Evolutionary conservation across 2,329 filamentous ascomycete genomes (phyloP), one percentile per base, ranked within the genome.

Genomic region (Lachnellula occidentalis): DNA sequence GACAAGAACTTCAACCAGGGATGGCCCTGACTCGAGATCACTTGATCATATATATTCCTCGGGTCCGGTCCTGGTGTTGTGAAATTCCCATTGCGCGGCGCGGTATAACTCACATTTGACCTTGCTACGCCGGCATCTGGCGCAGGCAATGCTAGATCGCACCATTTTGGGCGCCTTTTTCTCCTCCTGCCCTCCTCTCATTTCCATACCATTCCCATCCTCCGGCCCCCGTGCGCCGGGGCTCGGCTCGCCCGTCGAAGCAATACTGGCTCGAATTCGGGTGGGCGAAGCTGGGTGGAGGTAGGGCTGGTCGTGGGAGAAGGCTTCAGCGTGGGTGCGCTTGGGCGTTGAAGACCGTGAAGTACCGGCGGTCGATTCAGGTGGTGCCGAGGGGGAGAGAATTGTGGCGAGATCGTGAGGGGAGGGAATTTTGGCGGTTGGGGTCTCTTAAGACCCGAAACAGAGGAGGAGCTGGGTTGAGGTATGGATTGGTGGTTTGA

Each of bases 91-190:
- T 11, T 31, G 27, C 27, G n/a, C 36, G 34, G 36, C 24, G 34
- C 36, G 12, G 45, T 54, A 15, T 34, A 42, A 65, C 64, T 90
- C 83, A 73, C 90, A 95, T 72, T 92, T 92, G 68, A 92, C 89
- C 73, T 94, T 95, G 68, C 87, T 90, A 64, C 83, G 82, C 55
- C 89, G 80, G 68, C 89, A 92, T 59, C 83, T 79, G 58, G 82
- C 76, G 71, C 89, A 94, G 47, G 89, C 88, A 67, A 92, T 90
- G 66, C 86, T 89, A 46, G 88, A 90, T 62, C 89, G 81, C 81
- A 90, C 87, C 34, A 76, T 76, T 66, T 72, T 72, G 45, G 68
- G 62, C 47, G 71, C 70, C 58, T 73, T 76, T 64, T 73, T 74
- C 61, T 74, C 71, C 61, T 73, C 70, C 54, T 63, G 62, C 61